Conservation (phyloP, 2,329 filamentous ascomycete genomes). For the Chrysoporthe austroafricana region DNA sequence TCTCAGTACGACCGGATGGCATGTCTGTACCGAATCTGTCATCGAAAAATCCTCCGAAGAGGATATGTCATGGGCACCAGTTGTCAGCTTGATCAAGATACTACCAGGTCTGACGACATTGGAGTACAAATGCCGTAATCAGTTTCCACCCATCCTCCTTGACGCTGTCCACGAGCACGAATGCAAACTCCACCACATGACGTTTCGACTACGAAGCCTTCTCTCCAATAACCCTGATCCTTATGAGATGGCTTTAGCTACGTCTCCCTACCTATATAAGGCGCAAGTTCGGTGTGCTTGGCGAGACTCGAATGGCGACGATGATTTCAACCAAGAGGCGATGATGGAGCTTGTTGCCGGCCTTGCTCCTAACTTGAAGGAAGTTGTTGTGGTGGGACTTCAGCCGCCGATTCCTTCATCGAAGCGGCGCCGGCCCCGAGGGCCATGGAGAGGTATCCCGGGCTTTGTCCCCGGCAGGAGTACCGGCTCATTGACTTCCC, state of each 20-base stretch:
- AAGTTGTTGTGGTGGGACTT: not conserved
- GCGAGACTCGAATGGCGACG: not conserved
- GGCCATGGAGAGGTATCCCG: slow-evolving; percentile 16
- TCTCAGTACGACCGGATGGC: not conserved
- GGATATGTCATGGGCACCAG: slow-evolving; percentile 13
- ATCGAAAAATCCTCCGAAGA: slow-evolving; percentile 4
- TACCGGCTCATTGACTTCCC: slow-evolving; percentile 10
- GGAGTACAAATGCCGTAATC: slow-evolving; percentile 18
- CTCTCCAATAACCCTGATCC: not conserved
- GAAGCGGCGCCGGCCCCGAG: not conserved
- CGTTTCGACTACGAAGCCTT: slow-evolving; percentile 12
- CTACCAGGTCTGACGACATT: slow-evolving; percentile 4
- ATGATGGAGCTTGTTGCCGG: slow-evolving; percentile 21
- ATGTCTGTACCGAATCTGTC: not conserved
- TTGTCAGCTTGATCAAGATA: slow-evolving; percentile 4
- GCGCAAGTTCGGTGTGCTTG: not conserved
- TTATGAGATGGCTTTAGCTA: slow-evolving; percentile 14
- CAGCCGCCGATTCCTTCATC: not conserved
- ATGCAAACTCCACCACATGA: slow-evolving; percentile 19
- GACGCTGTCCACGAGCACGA: slow-evolving; percentile 12
- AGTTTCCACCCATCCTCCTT: slow-evolving; percentile 16
- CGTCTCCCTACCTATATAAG: slow-evolving; percentile 9
- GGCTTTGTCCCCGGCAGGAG: not conserved
- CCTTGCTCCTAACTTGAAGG: slow-evolving; percentile 13
- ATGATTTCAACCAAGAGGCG: slow-evolving; percentile 14